These are phyloP conservation scores for Tuber indicum DNA, from an alignment of 495 filamentous ascomycete genomes.

Conservation along the genomic window DNA sequence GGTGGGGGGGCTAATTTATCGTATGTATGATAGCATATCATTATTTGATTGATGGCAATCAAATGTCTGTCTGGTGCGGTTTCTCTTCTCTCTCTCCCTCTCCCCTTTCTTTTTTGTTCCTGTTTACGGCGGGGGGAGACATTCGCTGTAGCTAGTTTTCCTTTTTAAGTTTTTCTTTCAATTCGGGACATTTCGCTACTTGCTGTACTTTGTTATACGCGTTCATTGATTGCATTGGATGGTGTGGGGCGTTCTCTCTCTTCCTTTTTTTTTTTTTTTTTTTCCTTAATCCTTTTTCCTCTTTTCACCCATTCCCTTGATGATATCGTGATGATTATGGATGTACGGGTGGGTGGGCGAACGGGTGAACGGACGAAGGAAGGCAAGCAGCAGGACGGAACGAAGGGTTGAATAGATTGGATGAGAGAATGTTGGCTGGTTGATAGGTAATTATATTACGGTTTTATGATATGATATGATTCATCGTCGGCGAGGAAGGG, in stretches of 20 bases:
- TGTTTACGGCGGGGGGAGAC: background rate
- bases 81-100: background rate
- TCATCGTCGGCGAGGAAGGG: background rate
- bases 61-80: background rate
- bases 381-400: background rate
- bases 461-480: background rate
- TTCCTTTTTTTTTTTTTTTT: background rate
- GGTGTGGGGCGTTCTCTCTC: background rate
- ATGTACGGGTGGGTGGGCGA: slow-evolving; percentile 20
- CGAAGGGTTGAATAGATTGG: background rate
- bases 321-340: slow-evolving; percentile 30
- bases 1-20: slow-evolving; percentile 14
- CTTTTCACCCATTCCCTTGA: slow-evolving; percentile 7
- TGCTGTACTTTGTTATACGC: background rate
- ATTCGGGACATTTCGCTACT: slow-evolving; percentile 16
- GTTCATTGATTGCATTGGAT: slow-evolving; percentile 2
- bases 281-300: background rate
- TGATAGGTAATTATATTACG: background rate
- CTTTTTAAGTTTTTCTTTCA: slow-evolving; percentile 4
- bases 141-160: background rate
- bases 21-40: slow-evolving; percentile 27
- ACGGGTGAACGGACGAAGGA: slow-evolving; percentile 8
- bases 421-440: background rate
- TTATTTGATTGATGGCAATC: slow-evolving; percentile 3
- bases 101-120: background rate